phyloP scores from a whole-genome alignment of 441 rosid genomes.

The Mallotus repandus region DNA sequence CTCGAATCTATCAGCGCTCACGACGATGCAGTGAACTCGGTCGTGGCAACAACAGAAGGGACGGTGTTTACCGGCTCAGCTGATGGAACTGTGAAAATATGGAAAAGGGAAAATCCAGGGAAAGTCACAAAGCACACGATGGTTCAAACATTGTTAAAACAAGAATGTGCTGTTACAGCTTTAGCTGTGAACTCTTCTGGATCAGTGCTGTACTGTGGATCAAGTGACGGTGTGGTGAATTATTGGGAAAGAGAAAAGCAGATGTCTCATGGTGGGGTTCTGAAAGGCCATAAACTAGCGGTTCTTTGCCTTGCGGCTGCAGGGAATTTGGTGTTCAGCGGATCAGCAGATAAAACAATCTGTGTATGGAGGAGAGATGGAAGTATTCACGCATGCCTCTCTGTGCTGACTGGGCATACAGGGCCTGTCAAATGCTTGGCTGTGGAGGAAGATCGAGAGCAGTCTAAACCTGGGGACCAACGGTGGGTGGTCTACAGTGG shows the following conservation, averaged over 20 bases:
- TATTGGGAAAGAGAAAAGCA: conserved; percentile 73
- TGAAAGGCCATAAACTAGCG: conserved; percentile 77
- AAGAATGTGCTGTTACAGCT: conserved; percentile 78
- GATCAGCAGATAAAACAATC: conserved; percentile 88
- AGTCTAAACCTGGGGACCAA: conserved; percentile 33
- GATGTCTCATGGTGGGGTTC: conserved; percentile 60
- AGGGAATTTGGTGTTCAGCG: conserved; percentile 67
- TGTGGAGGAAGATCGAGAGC: conserved; percentile 49
- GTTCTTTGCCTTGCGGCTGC: conserved; percentile 73
- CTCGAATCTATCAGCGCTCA: conserved; percentile 76
- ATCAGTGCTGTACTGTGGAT: conserved; percentile 66
- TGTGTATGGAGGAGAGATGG: conserved; percentile 80
- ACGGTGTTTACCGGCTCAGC: conserved; percentile 76
- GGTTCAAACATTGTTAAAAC: conserved; percentile 56
- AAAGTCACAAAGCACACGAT: conserved; percentile 52
- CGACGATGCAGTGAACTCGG: conserved; percentile 83
- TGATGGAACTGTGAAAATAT: conserved; percentile 82
- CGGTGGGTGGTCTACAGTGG: conserved; percentile 83
- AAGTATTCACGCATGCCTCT: conserved; percentile 60
- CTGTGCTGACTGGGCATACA: conserved; percentile 79
- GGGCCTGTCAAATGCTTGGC: conserved; percentile 95
- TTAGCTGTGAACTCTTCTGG: conserved; percentile 50
- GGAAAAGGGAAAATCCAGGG: conserved; percentile 58
- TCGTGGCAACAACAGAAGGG: conserved; percentile 45
- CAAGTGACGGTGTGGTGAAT: conserved; percentile 89